Percentiles rank a stretch among this genome's conserved stretches.
Conservation (phyloP, 1,284 basidiomycete genomes). For the Cystobasidium slooffiae region DNA sequence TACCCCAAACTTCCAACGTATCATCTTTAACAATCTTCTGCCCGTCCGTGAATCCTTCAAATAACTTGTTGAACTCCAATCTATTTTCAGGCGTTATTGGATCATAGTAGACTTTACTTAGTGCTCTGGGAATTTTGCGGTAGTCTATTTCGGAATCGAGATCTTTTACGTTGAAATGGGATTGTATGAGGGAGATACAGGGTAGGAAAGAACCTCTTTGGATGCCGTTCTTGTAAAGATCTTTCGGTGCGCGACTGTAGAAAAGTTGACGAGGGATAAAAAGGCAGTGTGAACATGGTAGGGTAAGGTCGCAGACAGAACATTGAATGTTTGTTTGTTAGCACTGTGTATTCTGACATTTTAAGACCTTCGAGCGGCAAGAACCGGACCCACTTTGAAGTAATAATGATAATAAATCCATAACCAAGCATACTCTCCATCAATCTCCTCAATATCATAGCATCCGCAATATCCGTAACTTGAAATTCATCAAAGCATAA, state of each 20-base stretch:
- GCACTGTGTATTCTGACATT: neutral
- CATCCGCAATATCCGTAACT: constrained; percentile 59
- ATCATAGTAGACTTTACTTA: constrained; percentile 89
- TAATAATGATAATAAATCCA: constrained; percentile 93
- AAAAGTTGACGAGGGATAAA: neutral
- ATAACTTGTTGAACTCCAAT: constrained; percentile 79
- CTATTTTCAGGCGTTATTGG: constrained; percentile 71
- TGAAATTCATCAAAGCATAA: constrained; percentile 99
- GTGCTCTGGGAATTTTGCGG: constrained; percentile 81
- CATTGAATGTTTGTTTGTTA: neutral
- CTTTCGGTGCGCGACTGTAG: constrained; percentile 88
- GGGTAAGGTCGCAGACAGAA: neutral
- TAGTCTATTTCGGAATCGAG: constrained; percentile 97
- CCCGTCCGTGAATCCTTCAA: constrained; percentile 68
- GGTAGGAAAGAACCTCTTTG: constrained; percentile 96
- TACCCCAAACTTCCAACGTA: constrained; percentile 83
- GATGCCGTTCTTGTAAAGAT: constrained; percentile 98
- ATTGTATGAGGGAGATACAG: constrained; percentile 90
- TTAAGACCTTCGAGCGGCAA: neutral
- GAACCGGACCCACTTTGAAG: constrained; percentile 77
- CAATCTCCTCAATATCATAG: constrained; percentile 92
- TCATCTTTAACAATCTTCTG: constrained; percentile 68
- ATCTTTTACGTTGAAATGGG: constrained; percentile 82
- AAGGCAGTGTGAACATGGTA: too few relatives aligned
- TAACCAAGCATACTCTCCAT: constrained; percentile 82